Evolutionary conservation across 371 early-diverging fungal species (phyloP), one percentile per base, ranked within the genome.

Genomic region (Nosema muscidifuracis): DNA sequence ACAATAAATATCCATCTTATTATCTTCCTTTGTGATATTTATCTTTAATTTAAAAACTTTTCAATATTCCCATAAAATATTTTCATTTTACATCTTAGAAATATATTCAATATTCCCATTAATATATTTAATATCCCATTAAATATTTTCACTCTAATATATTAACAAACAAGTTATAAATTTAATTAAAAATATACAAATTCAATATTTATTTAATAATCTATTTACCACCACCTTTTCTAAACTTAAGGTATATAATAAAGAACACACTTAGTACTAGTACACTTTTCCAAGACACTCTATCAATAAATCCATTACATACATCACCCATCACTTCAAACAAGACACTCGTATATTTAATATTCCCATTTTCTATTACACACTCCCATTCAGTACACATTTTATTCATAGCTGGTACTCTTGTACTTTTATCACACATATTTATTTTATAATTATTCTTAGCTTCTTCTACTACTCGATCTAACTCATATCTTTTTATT

Each of bases 351-450:
- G 78, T 77, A 28, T 81, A 60, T 44, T 81, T 79, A 18, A 79
- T 56, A 40, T 66, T 55, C 13, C 78, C 74, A 61, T 85, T 83
- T 22, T 86, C 80, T 87, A 90, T 90, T 77, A 90, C 90, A 26
- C 80, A 68, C 57, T 89, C 90, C 92, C 92, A 92, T 18, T 81
- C 83, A 18, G 75, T 78, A 74, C 93, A 92, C 62, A 85, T 74
- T 34, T 76, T 72, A 65, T 90, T 88, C 83, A 92, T 82, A 10
- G 88, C 89, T 22, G 91, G 92, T 6, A 90, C 87, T 13, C 90
- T 85, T 55, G 86, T 79, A 1, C 61, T 80, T 34, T 85, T 88
- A 53, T 85, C 85, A 77, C 93, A 92, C 12, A 80, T 85, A 82
- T 92, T 92, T 15, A 86, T 81, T 0, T 77, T 43, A 77, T 91